Conservation (phyloP, 768 basidiomycete species). For the Phylloporus rhodoxanthus region DNA sequence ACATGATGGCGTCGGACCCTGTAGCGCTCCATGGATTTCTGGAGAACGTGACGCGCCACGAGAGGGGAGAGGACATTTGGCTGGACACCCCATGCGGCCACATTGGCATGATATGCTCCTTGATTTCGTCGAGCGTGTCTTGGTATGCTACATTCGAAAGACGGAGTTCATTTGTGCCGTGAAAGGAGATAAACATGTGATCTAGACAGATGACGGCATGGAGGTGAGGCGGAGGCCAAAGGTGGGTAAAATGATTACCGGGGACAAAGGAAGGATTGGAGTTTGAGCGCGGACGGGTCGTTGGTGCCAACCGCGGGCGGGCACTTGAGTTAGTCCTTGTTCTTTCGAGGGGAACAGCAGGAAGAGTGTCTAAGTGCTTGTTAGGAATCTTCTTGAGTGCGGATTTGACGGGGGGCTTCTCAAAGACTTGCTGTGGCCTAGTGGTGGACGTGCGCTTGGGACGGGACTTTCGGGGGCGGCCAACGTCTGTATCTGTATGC, state of each 20-base stretch:
- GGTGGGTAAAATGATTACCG: constrained; percentile 15
- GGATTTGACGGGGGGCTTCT: constrained; percentile 44
- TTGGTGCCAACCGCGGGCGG: constrained; percentile 28
- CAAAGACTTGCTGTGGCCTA: constrained; percentile 19
- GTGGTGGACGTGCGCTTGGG: constrained; percentile 33
- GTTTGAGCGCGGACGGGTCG: constrained; percentile 31
- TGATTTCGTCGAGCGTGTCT: constrained; percentile 53
- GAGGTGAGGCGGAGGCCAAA: constrained; percentile 18
- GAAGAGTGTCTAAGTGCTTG: constrained; percentile 22
- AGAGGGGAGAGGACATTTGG: constrained; percentile 34
- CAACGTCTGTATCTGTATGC: constrained; percentile 17
- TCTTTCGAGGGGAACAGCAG: constrained; percentile 29
- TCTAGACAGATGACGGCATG: constrained; percentile 37
- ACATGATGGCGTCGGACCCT: constrained; percentile 52
- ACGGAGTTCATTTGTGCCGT: constrained; percentile 57
- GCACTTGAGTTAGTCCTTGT: constrained; percentile 40
- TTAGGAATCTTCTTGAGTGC: constrained; percentile 48
- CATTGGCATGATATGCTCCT: constrained; percentile 49
- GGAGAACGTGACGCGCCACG: constrained; percentile 60
- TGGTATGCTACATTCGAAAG: constrained; percentile 43
- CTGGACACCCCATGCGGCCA: constrained; percentile 62
- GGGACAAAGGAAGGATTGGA: constrained; percentile 33
- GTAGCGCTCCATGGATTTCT: constrained; percentile 64
- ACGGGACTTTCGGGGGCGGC: constrained; percentile 26
- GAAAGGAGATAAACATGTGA: constrained; percentile 69